A percentile compares a stretch with the other conserved stretches of the same genome.
These are phyloP conservation scores for Medicago arabica DNA, from an alignment of 306 rosid genomes.

Conservation along the genomic window DNA sequence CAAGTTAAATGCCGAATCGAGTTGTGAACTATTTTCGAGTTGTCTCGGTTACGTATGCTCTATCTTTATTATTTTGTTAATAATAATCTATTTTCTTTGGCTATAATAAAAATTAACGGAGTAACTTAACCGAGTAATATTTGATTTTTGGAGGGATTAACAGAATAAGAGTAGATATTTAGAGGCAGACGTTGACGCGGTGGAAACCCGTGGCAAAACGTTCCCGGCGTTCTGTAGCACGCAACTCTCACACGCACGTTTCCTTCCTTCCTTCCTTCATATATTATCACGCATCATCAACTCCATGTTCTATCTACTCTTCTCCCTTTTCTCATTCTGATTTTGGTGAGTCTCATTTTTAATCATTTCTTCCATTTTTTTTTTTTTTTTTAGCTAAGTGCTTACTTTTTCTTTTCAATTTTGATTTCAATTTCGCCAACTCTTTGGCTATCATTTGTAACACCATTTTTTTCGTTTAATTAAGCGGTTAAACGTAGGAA, in stretches of 20 bases:
- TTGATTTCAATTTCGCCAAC: slow-evolving; percentile 24
- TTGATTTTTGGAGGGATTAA: too few relatives aligned
- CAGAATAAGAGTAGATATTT: slow-evolving; percentile 58
- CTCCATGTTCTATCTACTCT: not conserved
- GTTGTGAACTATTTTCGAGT: too few relatives aligned
- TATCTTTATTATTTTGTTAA: too few relatives aligned
- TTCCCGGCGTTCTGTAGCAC: slow-evolving; percentile 62
- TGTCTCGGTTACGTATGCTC: too few relatives aligned
- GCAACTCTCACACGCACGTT: slow-evolving; percentile 83
- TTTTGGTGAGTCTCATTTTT: slow-evolving; percentile 46
- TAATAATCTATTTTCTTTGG: too few relatives aligned
- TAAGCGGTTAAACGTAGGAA: slow-evolving; percentile 36
- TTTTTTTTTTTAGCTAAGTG: too few relatives aligned
- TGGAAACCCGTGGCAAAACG: slow-evolving; percentile 64
- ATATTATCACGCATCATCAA: not conserved
- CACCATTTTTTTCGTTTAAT: not conserved
- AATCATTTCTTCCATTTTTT: not conserved
- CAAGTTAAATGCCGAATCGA: too few relatives aligned
- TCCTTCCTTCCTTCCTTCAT: not conserved
- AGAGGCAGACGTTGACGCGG: slow-evolving; percentile 71
- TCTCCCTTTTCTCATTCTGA: not conserved
- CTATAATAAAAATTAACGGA: too few relatives aligned
- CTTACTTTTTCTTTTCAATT: too few relatives aligned
- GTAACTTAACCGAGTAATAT: too few relatives aligned
- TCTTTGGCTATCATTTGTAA: not conserved